Base-by-base conservation (phyloP, 257 asterid species). In the Fraxinus excelsior region DNA sequence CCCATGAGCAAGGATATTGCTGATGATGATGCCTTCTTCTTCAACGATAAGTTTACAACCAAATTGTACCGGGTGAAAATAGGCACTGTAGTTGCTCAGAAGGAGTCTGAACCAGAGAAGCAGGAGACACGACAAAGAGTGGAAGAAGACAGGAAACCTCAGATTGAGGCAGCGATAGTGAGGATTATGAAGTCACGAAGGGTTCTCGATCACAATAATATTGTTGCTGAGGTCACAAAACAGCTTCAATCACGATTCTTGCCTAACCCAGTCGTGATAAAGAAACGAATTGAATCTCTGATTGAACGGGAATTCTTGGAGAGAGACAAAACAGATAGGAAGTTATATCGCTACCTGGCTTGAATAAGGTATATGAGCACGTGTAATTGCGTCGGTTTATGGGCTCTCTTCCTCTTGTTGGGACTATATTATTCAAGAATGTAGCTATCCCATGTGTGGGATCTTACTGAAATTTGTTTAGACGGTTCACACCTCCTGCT, bases 81-180 rank as follows among this genome's bases (percentile, higher is more conserved):
- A 62, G 85, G 85, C 40, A 82, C 83, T 38, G 85, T 82, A 29
- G 85, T 71, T 37, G 83, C 85, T 28, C 83, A 78, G 42, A 82
- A 78, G 83, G 85, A 82, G 74, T 73, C 83, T 0, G 85, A 82
- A 40, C 83, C 82, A 35, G 83, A 78, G 69, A 82, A 82, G 78
- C 83, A 44, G 71, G 83, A 82, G 78, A 82, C 83, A 4, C 38
- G 85, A 29, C 85, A 82, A 53, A 78, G 83, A 49, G 83, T 82
- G 70, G 85, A 82, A 80, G 83, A 82, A 70, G 85, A 82, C 71
- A 73, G 85, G 71, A 82, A 82, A 29, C 85, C 83, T 3, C 85
- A 82, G 72, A 78, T 82, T 46, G 85, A 82, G 78, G 85, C 85
- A 38, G 85, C 83, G 70, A 78, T 82, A 62, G 85, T 82, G 78